Percentiles rank a stretch among this genome's conserved stretches.
Evolutionary conservation across 129 eudicot species (phyloP).

Genomic region (Flaveria sonorensis): DNA sequence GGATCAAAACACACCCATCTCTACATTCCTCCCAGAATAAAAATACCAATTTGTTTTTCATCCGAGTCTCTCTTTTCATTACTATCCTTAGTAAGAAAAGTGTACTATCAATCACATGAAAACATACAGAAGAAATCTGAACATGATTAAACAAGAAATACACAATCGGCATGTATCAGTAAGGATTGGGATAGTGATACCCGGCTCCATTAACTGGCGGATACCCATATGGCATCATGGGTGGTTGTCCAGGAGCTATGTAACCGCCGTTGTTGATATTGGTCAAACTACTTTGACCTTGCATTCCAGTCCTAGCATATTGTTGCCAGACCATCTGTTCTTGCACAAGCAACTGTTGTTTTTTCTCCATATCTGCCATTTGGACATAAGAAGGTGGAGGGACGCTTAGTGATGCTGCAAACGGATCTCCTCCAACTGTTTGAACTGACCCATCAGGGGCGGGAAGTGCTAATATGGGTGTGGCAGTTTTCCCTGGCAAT

Average conservation of each 20-base stretch:
- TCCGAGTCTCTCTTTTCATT: constrained; percentile 19
- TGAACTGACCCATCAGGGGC: constrained; percentile 78
- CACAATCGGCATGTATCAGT: constrained; percentile 41
- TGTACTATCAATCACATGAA: constrained; percentile 23
- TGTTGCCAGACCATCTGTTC: constrained; percentile 77
- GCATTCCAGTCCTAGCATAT: constrained; percentile 33
- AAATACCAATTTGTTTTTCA: constrained; percentile 16
- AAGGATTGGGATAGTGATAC: constrained; percentile 46
- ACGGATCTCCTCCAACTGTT: constrained; percentile 68
- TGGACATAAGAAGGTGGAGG: constrained; percentile 38
- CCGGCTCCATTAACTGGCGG: constrained; percentile 58
- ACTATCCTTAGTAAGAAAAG: constrained; percentile 29
- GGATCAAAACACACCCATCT: constrained; percentile 27
- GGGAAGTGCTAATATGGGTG: constrained; percentile 70
- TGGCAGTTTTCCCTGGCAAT: constrained; percentile 49
- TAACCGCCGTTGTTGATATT: constrained; percentile 31
- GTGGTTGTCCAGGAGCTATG: constrained; percentile 53
- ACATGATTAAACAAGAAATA: constrained; percentile 22
- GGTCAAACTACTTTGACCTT: constrained; percentile 39
- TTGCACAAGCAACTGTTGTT: constrained; percentile 74
- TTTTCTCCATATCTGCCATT: constrained; percentile 80
- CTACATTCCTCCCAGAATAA: constrained; percentile 36
- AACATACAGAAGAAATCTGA: constrained; percentile 23
- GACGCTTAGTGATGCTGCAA: constrained; percentile 30
- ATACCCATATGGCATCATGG: constrained; percentile 66